Evolutionary conservation across 2,329 filamentous ascomycete species (phyloP).

Genomic region (Colletotrichum lini): DNA sequence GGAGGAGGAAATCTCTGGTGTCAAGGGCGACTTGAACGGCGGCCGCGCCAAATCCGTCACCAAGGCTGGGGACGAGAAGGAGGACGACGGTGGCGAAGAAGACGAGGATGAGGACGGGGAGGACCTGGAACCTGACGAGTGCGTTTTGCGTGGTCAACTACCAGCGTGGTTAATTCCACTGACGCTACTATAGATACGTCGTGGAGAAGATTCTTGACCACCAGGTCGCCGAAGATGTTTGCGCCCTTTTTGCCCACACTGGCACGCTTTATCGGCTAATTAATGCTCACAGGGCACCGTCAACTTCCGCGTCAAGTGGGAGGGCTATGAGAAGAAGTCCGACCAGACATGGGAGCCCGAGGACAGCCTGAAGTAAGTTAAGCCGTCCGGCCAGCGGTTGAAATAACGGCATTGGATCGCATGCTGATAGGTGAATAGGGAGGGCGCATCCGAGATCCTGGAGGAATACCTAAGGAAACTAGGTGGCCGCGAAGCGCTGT

Average conservation of each 20-base stretch:
- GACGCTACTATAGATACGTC: constrained; percentile 68
- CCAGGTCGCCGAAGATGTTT: constrained; percentile 69
- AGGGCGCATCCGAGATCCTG: constrained; percentile 72
- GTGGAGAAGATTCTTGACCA: constrained; percentile 82
- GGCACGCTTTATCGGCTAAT: constrained; percentile 16
- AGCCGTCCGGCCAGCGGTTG: not conserved
- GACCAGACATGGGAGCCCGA: constrained; percentile 87
- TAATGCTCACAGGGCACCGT: constrained; percentile 60
- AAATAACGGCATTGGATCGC: not conserved
- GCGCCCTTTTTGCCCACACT: constrained; percentile 41
- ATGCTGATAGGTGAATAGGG: constrained; percentile 54
- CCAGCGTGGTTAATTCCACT: constrained; percentile 33
- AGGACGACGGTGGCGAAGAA: constrained; percentile 48
- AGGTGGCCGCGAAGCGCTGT: constrained; percentile 73
- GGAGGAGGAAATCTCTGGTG: constrained; percentile 4
- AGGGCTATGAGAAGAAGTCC: constrained; percentile 78
- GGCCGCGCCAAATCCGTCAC: constrained; percentile 42
- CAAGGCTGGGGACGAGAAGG: constrained; percentile 49
- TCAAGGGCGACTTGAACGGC: constrained; percentile 34
- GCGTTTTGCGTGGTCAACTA: constrained; percentile 10
- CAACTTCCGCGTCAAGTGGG: constrained; percentile 84
- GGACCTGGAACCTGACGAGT: constrained; percentile 52
- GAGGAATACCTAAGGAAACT: constrained; percentile 74
- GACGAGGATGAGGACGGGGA: constrained; percentile 61
- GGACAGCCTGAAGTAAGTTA: constrained; percentile 73